Percentiles rank a stretch among this genome's conserved stretches.
Conservation (phyloP, 2,329 filamentous ascomycete genomes). For the Curvularia hawaiiensis region DNA sequence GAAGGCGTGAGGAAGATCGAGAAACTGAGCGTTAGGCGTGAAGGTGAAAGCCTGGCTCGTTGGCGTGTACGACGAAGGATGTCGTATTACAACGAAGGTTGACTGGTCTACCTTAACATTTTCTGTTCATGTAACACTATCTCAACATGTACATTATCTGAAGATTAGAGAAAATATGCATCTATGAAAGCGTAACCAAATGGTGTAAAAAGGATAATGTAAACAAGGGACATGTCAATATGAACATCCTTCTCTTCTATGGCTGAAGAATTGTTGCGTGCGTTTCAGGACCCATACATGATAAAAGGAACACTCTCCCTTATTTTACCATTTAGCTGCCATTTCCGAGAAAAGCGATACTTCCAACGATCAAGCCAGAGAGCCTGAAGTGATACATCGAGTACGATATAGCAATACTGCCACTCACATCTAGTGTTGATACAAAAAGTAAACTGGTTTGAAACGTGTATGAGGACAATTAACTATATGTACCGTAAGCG, state of each 20-base stretch:
- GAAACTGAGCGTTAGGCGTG: conserved; percentile 1
- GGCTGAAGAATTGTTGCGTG: no score
- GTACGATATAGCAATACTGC: not conserved
- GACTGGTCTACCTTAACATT: not conserved
- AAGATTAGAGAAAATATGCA: not conserved
- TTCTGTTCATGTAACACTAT: not conserved
- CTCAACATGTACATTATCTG: not conserved
- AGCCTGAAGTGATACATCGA: no score
- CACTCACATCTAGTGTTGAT: not conserved
- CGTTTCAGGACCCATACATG: no score
- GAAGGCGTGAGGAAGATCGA: conserved; percentile 10
- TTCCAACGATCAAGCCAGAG: no score
- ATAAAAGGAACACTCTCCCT: no score
- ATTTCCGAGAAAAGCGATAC: no score
- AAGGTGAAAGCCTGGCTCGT: not conserved
- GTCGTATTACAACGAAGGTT: not conserved
- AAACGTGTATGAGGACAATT: not conserved
- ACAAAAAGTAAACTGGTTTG: not conserved
- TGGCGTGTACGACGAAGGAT: not conserved
- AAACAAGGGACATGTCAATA: not conserved
- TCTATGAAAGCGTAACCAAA: not conserved
- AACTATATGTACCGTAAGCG: not conserved
- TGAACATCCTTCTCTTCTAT: no score
- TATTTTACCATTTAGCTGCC: no score
- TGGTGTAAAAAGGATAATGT: not conserved